Percentiles rank a stretch among this genome's conserved stretches.
phyloP scores from a whole-genome alignment of 169 alveolate species.

The Perkinsus olseni region DNA sequence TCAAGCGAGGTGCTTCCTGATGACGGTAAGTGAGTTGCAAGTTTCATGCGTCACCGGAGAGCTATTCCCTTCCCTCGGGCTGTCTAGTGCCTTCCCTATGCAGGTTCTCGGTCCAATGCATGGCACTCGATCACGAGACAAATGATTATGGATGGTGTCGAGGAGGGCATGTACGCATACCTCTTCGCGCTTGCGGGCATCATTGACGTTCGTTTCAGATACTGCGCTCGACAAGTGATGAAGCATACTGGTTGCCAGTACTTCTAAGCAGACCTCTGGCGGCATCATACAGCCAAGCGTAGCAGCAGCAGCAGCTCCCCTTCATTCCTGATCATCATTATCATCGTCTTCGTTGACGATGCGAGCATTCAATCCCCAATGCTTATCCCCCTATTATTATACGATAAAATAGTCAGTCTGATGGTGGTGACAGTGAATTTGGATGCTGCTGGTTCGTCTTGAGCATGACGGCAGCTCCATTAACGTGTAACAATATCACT shows the following conservation, averaged over 20 bases:
- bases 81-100: neutral
- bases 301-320: too few species aligned
- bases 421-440: neutral
- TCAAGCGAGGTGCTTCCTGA: neutral
- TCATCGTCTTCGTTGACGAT: too few species aligned
- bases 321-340: too few species aligned
- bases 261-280: neutral
- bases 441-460: neutral
- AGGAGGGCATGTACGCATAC: neutral
- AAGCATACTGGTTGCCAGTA: neutral
- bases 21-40: neutral
- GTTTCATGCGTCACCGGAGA: too few species aligned
- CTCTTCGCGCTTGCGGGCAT: too few species aligned
- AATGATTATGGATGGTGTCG: neutral
- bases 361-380: too few species aligned
- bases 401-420: neutral
- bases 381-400: neutral
- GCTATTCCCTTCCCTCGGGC: too few species aligned
- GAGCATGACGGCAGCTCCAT: neutral
- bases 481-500: neutral
- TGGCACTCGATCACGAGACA: neutral
- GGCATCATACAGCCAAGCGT: too few species aligned
- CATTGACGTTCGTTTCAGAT: neutral
- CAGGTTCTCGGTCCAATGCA: neutral
- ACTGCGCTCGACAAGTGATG: neutral